Evolutionary conservation across 306 rosid genomes (phyloP), one percentile per base, ranked within the genome.

Genomic region (Cyclanthera cordifolia): DNA sequence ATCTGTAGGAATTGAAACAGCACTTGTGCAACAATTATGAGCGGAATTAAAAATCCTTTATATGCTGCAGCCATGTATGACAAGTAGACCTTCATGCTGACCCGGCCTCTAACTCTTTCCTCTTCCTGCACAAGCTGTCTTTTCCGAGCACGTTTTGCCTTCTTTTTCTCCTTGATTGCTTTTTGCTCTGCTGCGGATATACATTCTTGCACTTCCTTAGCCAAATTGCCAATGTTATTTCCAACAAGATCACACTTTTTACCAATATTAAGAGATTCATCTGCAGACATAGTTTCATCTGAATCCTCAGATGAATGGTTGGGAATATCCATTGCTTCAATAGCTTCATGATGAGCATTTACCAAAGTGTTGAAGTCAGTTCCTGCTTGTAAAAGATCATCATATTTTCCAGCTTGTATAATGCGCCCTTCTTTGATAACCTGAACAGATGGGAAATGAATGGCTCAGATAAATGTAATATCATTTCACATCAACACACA

Each of bases 1-100:
- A 94, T 94, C 84, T 94, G 99, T 78, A 94, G 99, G 85, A 94
- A 94, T 78, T 94, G 99, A 86, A 94, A 94, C 30, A 86, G 69
- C 56, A 82, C 37, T 82, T 94, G 99, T 14, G 99, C 96, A 53
- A 88, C 68, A 57, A 94, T 86, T 75, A 94, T 94, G 67, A 80
- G 95, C 12, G 99, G 97, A 79, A 94, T 86, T 78, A 94, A 79
- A 24, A 75, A 67, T 45, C 99, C 99, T 79, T 85, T 94, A 79
- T 94, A 94, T 67, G 99, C 97, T 11, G 96, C 99, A 74, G 96
- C 97, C 99, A 94, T 94, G 82, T 94, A 94, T 3, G 99, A 90
- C 75, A 81, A 73, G 83, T 94, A 94, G 70, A 94, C 97, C 83
- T 85, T 90, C 99, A 94, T 94, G 90, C 90, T 94, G 67, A 94